Evolutionary conservation across 106 monocot genomes (phyloP).

Genomic region (Allium sativum): DNA sequence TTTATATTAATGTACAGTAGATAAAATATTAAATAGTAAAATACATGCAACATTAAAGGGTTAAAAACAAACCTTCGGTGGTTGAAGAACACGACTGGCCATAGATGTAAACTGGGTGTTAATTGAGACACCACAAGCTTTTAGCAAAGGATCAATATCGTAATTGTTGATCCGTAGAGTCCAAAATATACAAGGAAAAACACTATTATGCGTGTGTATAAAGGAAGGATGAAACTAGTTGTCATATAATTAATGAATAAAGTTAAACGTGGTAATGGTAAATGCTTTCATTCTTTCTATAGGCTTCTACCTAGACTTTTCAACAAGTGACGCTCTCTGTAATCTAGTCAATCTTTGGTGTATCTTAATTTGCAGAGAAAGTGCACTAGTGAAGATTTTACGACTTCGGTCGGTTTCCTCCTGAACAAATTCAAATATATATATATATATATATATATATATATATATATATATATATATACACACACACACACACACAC

Average conservation of each 20-base stretch:
- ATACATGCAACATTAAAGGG: neutral
- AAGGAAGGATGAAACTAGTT: neutral
- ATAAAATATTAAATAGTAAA: neutral
- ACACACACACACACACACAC: too few species aligned
- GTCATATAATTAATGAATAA: too few species aligned
- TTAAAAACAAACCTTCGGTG: slow-evolving; percentile 52
- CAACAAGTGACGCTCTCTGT: slow-evolving; percentile 83
- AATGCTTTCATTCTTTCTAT: slow-evolving; percentile 72
- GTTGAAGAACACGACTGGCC: slow-evolving; percentile 59
- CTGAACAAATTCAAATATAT: too few species aligned
- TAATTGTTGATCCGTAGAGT: slow-evolving; percentile 57
- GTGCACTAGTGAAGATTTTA: too few species aligned
- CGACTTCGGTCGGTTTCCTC: too few species aligned
- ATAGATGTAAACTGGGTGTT: slow-evolving; percentile 54
- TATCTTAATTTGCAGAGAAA: slow-evolving; percentile 90
- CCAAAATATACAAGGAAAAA: slow-evolving; percentile 16
- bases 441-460: too few species aligned
- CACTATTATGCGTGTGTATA: neutral
- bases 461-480: too few species aligned
- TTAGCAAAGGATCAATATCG: slow-evolving; percentile 69
- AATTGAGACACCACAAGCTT: slow-evolving; percentile 61
- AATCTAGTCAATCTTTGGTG: slow-evolving; percentile 67
- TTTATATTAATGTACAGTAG: neutral
- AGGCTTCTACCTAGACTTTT: slow-evolving; percentile 94
- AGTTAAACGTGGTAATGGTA: slow-evolving; percentile 34